Evolutionary conservation across 257 asterid species (phyloP).

Genomic region (Jacaranda copaia): DNA sequence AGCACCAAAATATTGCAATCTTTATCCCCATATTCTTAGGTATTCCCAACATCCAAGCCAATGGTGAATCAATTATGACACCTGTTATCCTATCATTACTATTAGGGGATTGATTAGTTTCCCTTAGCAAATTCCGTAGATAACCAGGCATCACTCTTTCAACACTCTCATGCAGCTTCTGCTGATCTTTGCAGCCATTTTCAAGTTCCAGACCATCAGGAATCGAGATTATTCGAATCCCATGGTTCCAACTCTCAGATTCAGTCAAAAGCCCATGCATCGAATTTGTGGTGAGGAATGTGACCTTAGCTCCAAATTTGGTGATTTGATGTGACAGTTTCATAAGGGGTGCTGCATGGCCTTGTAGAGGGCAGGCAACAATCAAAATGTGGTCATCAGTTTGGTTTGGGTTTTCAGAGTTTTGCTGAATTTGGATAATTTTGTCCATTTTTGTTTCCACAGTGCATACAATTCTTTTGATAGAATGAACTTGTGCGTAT

Average conservation of each 20-base stretch:
- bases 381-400: constrained; percentile 49
- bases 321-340: constrained; percentile 53
- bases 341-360: constrained; percentile 59
- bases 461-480: not conserved
- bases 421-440: constrained; percentile 16
- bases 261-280: constrained; percentile 2
- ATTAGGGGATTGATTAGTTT: not conserved
- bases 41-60: constrained; percentile 45
- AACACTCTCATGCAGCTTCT: constrained; percentile 42
- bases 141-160: constrained; percentile 42
- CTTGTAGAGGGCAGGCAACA: constrained; percentile 57
- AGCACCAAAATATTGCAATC: constrained; percentile 53
- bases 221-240: constrained; percentile 40
- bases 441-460: not conserved
- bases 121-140: constrained; percentile 44
- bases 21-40: constrained; percentile 57
- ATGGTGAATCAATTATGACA: constrained; percentile 51
- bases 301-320: constrained; percentile 47
- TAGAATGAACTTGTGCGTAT: not conserved
- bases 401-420: constrained; percentile 30
- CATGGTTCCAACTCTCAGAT: constrained; percentile 24
- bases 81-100: constrained; percentile 41
- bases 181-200: constrained; percentile 43
- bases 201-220: constrained; percentile 50
- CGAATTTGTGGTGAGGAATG: constrained; percentile 50